Percentiles rank a stretch among this genome's conserved stretches.
Conservation (phyloP, 2,329 filamentous ascomycete species). For the Fusarium sambucinum region DNA sequence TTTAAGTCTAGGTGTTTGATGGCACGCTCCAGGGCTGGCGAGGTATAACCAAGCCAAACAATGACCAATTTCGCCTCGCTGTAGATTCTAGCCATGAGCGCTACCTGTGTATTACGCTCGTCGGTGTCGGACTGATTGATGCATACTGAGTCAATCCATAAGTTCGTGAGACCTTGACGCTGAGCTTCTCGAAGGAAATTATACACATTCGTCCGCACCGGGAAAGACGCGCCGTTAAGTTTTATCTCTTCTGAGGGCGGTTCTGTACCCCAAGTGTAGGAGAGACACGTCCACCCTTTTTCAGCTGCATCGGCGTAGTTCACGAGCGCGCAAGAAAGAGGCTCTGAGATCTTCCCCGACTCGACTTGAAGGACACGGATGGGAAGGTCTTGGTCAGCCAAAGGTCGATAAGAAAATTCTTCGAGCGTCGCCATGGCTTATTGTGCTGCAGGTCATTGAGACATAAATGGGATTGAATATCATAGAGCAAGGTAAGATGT, state of each 20-base stretch:
- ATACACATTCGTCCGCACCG: background rate
- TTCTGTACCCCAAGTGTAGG: background rate
- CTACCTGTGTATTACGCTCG: background rate
- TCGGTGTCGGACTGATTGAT: background rate
- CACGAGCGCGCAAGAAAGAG: background rate
- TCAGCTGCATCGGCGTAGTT: background rate
- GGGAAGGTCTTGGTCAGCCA: background rate
- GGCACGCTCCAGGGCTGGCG: background rate
- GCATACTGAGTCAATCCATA: constrained; percentile 4
- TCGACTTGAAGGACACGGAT: background rate
- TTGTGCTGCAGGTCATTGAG: accelerated
- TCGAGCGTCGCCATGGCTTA: background rate
- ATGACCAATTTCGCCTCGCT: background rate
- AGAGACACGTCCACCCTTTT: background rate
- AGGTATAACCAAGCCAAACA: background rate
- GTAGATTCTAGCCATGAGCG: background rate
- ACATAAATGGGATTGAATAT: background rate
- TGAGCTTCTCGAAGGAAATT: background rate
- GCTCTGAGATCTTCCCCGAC: background rate
- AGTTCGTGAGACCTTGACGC: background rate
- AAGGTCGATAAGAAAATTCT: background rate
- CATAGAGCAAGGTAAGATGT: background rate
- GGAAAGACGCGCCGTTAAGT: background rate
- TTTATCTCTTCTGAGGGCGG: background rate
- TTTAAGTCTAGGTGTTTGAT: background rate